A percentile compares a stretch with the other conserved stretches of the same genome.
Conservation (phyloP, 75 land plant genomes). For the Adiantum capillusveneris region DNA sequence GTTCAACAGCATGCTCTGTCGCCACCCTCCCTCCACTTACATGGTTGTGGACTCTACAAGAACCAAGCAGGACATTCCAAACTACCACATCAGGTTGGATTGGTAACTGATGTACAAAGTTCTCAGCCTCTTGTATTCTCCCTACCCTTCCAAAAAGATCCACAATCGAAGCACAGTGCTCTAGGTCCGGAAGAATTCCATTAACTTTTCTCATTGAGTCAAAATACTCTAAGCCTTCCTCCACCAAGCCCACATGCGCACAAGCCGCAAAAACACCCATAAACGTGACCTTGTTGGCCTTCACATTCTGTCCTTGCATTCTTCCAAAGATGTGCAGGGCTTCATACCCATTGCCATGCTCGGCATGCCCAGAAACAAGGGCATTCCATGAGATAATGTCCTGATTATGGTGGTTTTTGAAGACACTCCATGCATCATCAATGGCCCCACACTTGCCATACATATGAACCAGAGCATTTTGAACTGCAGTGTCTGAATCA, state of each 20-base stretch:
- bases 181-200: constrained; percentile 25
- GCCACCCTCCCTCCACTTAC: constrained; percentile 46
- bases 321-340: constrained; percentile 26
- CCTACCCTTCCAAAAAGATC: constrained; percentile 59
- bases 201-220: constrained; percentile 24
- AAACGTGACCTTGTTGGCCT: constrained; percentile 37
- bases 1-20: constrained; percentile 30
- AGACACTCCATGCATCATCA: constrained; percentile 27
- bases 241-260: constrained; percentile 51
- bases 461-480: constrained; percentile 45
- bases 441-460: constrained; percentile 50
- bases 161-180: constrained; percentile 56
- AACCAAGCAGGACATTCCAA: constrained; percentile 58
- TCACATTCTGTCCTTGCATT: constrained; percentile 33
- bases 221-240: constrained; percentile 37
- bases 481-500: constrained; percentile 23
- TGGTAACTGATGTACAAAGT: constrained; percentile 30
- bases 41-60: constrained; percentile 44
- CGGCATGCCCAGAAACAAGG: constrained; percentile 41
- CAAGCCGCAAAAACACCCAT: constrained; percentile 59
- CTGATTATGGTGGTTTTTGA: constrained; percentile 28
- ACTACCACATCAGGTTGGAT: constrained; percentile 43
- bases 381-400: constrained; percentile 51
- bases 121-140: constrained; percentile 32
- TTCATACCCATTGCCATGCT: constrained; percentile 26